These are phyloP conservation scores for Diaporthe capsici DNA, from an alignment of 2,329 filamentous ascomycete species.

Conservation along the genomic window DNA sequence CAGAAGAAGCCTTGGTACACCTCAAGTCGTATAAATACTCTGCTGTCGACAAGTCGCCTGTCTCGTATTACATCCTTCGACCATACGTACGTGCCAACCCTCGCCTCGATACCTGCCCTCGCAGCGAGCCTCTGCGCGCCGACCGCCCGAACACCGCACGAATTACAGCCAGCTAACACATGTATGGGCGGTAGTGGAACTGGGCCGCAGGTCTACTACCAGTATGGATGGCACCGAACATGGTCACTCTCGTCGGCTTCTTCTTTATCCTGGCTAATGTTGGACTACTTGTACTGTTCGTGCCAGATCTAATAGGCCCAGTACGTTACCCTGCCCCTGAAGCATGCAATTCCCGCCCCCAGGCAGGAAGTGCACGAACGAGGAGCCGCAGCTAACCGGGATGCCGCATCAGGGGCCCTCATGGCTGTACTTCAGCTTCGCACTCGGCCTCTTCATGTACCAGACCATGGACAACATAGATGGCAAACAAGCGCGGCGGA, in stretches of 20 bases:
- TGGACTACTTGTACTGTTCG: constrained; percentile 77
- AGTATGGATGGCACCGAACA: constrained; percentile 97
- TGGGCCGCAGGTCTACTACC: constrained; percentile 92
- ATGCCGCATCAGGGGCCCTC: constrained; percentile 76
- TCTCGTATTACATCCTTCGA: constrained; percentile 93
- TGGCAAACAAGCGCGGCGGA: constrained; percentile 95
- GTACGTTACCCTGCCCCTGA: constrained; percentile 64
- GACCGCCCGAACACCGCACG: constrained; percentile 24
- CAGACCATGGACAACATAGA: constrained; percentile 99
- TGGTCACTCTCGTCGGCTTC: constrained; percentile 96
- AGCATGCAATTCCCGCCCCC: not conserved
- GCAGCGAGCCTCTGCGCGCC: constrained; percentile 35
- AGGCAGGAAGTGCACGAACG: not conserved
- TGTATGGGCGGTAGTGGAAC: constrained; percentile 82
- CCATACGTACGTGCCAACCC: constrained; percentile 82
- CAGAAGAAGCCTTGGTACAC: constrained; percentile 90
- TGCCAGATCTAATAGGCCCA: constrained; percentile 92
- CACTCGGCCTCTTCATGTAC: constrained; percentile 97
- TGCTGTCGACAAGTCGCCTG: constrained; percentile 93
- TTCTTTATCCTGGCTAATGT: constrained; percentile 93
- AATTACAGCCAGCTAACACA: constrained; percentile 37
- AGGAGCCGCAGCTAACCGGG: constrained; percentile 37
- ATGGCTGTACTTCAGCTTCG: constrained; percentile 97
- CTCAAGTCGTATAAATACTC: constrained; percentile 98
- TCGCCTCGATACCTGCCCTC: constrained; percentile 35